A percentile compares a stretch with the other conserved stretches of the same genome.
Evolutionary conservation across 2,329 filamentous ascomycete genomes (phyloP).

Genomic region (Teratosphaeriaceae sp.): DNA sequence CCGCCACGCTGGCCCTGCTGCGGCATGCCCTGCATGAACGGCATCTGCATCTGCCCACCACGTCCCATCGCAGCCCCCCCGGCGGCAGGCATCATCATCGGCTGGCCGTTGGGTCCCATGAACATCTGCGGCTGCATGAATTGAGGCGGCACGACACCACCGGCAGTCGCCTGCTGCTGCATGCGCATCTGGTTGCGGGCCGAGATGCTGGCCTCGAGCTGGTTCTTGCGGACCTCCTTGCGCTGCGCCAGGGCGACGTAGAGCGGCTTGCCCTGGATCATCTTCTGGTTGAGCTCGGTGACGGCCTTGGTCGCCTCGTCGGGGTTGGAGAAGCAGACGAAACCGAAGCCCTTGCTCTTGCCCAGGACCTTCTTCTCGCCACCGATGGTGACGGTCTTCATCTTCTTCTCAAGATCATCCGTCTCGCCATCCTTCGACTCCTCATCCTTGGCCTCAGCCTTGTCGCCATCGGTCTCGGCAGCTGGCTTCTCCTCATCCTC

Average conservation of each 20-base stretch:
- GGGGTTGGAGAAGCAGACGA: slow-evolving; percentile 99
- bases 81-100: slow-evolving; percentile 45
- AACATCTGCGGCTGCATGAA: slow-evolving; percentile 83
- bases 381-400: slow-evolving; percentile 49
- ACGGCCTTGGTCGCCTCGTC: slow-evolving; percentile 99
- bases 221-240: slow-evolving; percentile 99
- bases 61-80: slow-evolving; percentile 45
- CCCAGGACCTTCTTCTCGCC: slow-evolving; percentile 63
- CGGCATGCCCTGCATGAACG: slow-evolving; percentile 60
- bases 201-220: slow-evolving; percentile 98
- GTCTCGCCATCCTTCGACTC: slow-evolving; percentile 51
- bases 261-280: slow-evolving; percentile 93
- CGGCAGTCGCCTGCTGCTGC: slow-evolving; percentile 86
- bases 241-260: slow-evolving; percentile 98
- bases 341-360: slow-evolving; percentile 99
- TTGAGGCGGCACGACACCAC: slow-evolving; percentile 64
- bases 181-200: slow-evolving; percentile 97
- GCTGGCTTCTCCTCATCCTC: slow-evolving; percentile 40
- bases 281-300: slow-evolving; percentile 99
- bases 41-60: slow-evolving; percentile 50
- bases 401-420: slow-evolving; percentile 42
- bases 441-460: slow-evolving; percentile 51
- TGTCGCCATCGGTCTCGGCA: slow-evolving; percentile 39
- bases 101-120: slow-evolving; percentile 74
- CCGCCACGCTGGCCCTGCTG: slow-evolving; percentile 82